Base-by-base conservation (phyloP, 139 green algal genomes). In the Chlamydomonas applanata region DNA sequence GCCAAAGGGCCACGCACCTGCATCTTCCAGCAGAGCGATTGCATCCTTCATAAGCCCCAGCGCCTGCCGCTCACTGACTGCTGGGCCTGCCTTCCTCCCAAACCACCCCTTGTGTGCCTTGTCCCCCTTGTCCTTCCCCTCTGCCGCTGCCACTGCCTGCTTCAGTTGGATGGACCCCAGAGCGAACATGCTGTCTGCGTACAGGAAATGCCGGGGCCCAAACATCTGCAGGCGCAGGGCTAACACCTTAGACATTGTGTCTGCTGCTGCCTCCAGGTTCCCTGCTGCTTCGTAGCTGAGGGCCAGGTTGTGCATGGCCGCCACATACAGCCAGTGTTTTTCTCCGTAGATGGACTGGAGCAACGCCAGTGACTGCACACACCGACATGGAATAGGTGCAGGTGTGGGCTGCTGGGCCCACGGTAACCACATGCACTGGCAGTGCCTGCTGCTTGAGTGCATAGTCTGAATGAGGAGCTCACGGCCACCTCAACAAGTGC, bases 271-370 rank as follows among this genome's bases (percentile, higher is more conserved):
- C 4, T 34, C 65, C 59, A 66, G 29, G 27, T 66, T 35, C 4
- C 59, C 59, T 35, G 59, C 59, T 11, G 78, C 79, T 53, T 90
- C 79, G 30, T 85, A 76, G 33, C 79, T 76, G 20, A 87, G 56
- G 20, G 82, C 86, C 76, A 93, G 80, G 79, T 88, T 92, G 72
- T 80, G 77, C 77, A 90, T 75, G 3, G 85, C 82, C 9, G 77
- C 63, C 30, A 81, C 77, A 60, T 79, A 86, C 34, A 90, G 78
- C 85, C 85, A 90, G 61, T 90, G 85, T 33, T 75, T 72, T 52
- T 88, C 82, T 5, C 83, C 83, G 36, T 64, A 85, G 3, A 57
- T 66, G 17, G 29, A 36, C 29, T 82, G 59, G 9, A 88, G 73
- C 34, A 85, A 68, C 25, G 78, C 69, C 25, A 92, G 72, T 19